Evolutionary conservation across 305 asterid species (phyloP).

Genomic region (Fraxinus nigra): DNA sequence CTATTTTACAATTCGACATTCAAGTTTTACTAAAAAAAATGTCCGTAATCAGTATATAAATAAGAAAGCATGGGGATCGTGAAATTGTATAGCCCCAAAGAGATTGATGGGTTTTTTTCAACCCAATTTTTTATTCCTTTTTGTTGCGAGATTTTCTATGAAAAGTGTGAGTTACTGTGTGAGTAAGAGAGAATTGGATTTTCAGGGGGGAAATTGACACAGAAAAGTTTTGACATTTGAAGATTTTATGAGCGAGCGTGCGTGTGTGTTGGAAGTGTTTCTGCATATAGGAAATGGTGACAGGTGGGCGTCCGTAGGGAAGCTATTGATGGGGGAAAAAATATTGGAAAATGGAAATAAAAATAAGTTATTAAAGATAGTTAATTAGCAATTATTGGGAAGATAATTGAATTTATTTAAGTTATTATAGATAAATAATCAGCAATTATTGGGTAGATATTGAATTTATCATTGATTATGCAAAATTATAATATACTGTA

Average conservation of each 20-base stretch:
- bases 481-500: too few species aligned
- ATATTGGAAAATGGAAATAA: not conserved
- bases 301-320: not conserved
- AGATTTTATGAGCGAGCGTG: slow-evolving; percentile 22
- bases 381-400: too few species aligned
- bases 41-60: not conserved
- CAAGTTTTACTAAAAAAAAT: not conserved
- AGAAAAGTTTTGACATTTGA: slow-evolving; percentile 36
- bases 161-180: slow-evolving; percentile 23
- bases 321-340: not conserved
- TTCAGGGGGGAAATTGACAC: slow-evolving; percentile 22
- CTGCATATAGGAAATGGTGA: not conserved
- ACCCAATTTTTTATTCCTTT: not conserved
- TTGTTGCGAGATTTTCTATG: not conserved
- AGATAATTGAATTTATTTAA: too few species aligned
- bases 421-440: not conserved
- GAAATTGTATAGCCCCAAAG: slow-evolving; percentile 17
- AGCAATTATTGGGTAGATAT: not conserved
- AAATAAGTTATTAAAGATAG: not conserved
- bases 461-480: not conserved
- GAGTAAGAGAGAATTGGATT: not conserved
- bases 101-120: slow-evolving; percentile 18
- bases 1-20: not conserved
- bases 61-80: slow-evolving; percentile 29
- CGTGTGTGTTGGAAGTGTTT: slow-evolving; percentile 13